Evolutionary conservation across 116 monocot species (phyloP), one percentile per base, ranked within the genome.

Genomic region (Trichopus zeylanicus): DNA sequence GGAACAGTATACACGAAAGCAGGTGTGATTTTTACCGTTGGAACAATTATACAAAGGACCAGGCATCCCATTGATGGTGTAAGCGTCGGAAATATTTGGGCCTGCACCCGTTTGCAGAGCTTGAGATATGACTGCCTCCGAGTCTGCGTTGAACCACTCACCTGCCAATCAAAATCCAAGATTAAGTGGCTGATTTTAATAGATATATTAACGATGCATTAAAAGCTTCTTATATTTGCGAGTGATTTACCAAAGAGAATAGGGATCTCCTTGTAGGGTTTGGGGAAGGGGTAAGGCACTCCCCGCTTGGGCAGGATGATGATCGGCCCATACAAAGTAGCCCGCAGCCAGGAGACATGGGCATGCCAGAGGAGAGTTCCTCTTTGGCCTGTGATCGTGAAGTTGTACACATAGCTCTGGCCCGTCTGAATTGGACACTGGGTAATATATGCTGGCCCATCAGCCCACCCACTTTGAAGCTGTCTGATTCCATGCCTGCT

Each of bases 401-500:
- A 74, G 32, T 74, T 74, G 67, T 74, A 74, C 20, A 55, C 74
- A 26, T 67, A 74, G 24, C 29, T 74, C 52, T 67, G 67, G 13
- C 74, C 67, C 8, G 74, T 74, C 25, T 67, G 74, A 4, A 74
- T 74, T 5, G 74, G 74, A 34, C 74, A 74, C 21, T 74, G 74
- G 30, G 73, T 73, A 13, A 73, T 51, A 39, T 73, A 73, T 6
- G 73, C 66, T n/a, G 73, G 73, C 0, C 73, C 73, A 19, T 73
- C 73, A 3, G 25, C 16, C 73, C 73, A 73, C 19, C 66, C 73
- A 28, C 35, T 73, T 19, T n/a, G 51, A 13, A 73, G 19, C 59
- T 73, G 73, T 18, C 60, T 59, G 26, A 73, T 25, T 31, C 73
- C 73, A 23, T 73, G 73, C 73, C 73, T 73, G 16, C n/a, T 20